Base-by-base conservation (phyloP, 2,329 filamentous ascomycete species). In the Monascus ruber region DNA sequence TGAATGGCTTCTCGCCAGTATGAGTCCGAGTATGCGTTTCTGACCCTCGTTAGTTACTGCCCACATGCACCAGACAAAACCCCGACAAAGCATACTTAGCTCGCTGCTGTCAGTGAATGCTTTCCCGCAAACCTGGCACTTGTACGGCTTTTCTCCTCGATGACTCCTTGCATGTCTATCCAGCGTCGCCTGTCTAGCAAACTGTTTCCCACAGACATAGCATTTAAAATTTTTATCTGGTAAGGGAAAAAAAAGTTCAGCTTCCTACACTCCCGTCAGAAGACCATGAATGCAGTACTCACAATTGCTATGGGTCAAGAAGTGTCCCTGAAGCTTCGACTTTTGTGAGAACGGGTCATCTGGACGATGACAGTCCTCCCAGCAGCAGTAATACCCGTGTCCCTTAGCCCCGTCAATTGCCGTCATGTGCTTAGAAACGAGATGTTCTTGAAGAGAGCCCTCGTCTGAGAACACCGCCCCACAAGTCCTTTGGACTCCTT, bases 271-370 rank as follows among this genome's bases (percentile, higher is more conserved):
- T 10, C 6, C 6, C 24, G 10, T 27, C 7, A 24, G 11, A 34
- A 24, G 7, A n/a, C 6, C 6, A 11, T 24, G 32, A n/a, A 34
- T 24, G 31, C 36, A 25, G 17, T 7, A 39, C 59, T 34, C 53
- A 66, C 63, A 62, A 38, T 66, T 66, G 45, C 63, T 66, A 43
- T 66, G 63, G 7, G 63, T 66, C 26, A 66, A 42, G 38, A 65
- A 66, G 42, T 66, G 63, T 3, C 63, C 63, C 37, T 66, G 63
- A 6, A 66, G 52, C 39, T 66, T 66, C 3, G 63, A 66, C 44
- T 66, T 66, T 40, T 66, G 63, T 10, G 63, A 66, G 39, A 66
- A 66, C 2, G 63, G 63, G 36, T 66, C 63, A 39, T 64, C 47
- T 1, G 62, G 63, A 1, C 63, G 60, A 41, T 62, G 57, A 11